A percentile compares a stretch with the other conserved stretches of the same genome.
Conservation (phyloP, 148 eudicot species). For the Persicaria maculosa region DNA sequence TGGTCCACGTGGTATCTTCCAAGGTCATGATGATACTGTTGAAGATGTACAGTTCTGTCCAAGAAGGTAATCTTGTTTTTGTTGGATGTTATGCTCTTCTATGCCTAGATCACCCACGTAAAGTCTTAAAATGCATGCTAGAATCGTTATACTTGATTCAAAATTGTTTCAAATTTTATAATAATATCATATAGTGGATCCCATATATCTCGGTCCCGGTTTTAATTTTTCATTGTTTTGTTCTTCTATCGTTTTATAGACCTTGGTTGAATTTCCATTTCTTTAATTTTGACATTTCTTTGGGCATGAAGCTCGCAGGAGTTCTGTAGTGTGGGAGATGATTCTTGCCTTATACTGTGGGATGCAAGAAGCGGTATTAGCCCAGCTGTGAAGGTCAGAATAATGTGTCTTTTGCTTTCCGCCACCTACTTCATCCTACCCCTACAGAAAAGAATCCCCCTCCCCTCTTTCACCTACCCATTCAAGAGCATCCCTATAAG, state of each 20-base stretch:
- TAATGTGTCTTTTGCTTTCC: neutral
- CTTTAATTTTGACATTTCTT: constrained; percentile 11
- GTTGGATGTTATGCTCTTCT: constrained; percentile 11
- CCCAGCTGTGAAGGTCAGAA: constrained; percentile 69
- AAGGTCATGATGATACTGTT: constrained; percentile 88
- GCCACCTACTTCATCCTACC: neutral
- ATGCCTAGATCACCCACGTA: neutral
- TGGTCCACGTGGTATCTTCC: constrained; percentile 81
- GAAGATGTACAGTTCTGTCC: constrained; percentile 99
- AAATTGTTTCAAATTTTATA: neutral
- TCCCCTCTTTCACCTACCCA: neutral
- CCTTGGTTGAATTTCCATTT: neutral
- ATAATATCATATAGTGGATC: neutral
- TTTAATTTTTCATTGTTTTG: neutral
- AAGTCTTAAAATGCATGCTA: neutral
- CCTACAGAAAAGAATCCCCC: no score
- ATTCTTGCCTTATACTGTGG: constrained; percentile 94
- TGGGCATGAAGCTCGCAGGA: constrained; percentile 73
- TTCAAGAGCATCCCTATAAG: neutral
- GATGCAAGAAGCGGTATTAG: constrained; percentile 71
- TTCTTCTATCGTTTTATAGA: neutral
- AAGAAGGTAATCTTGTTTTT: constrained; percentile 43
- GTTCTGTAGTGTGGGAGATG: constrained; percentile 98
- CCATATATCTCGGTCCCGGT: neutral
- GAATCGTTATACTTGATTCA: neutral